Conservation (phyloP, 306 rosid species). For the Prunus armeniaca region DNA sequence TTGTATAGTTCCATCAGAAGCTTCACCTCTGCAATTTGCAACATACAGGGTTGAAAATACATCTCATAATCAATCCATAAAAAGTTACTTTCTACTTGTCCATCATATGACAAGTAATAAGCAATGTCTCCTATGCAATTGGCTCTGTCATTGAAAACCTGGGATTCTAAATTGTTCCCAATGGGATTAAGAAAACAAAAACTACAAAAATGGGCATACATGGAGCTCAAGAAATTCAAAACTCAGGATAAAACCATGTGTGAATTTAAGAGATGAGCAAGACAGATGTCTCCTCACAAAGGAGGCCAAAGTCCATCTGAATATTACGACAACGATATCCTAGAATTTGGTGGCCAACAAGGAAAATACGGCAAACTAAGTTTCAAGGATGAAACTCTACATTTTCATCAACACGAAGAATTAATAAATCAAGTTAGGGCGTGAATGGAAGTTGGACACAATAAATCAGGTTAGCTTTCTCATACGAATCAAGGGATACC, state of each 20-base stretch:
- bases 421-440: neutral
- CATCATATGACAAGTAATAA: neutral
- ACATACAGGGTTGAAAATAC: neutral
- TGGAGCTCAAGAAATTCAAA: slow-evolving; percentile 7
- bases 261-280: neutral
- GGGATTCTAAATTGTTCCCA: neutral
- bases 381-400: neutral
- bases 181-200: neutral
- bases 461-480: neutral
- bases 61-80: neutral
- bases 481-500: neutral
- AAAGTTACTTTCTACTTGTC: neutral
- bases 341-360: neutral
- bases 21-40: slow-evolving; percentile 66
- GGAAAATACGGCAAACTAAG: neutral
- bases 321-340: neutral
- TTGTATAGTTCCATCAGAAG: slow-evolving; percentile 43
- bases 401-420: neutral
- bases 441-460: neutral
- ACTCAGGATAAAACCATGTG: neutral
- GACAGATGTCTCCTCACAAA: neutral
- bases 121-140: slow-evolving; percentile 2
- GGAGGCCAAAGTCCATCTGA: neutral
- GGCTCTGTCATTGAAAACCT: neutral
- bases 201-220: neutral